Percentiles rank a stretch among this genome's conserved stretches.
These are phyloP conservation scores for Gillenia trifoliata DNA, from an alignment of 306 rosid genomes.

Conservation along the genomic window DNA sequence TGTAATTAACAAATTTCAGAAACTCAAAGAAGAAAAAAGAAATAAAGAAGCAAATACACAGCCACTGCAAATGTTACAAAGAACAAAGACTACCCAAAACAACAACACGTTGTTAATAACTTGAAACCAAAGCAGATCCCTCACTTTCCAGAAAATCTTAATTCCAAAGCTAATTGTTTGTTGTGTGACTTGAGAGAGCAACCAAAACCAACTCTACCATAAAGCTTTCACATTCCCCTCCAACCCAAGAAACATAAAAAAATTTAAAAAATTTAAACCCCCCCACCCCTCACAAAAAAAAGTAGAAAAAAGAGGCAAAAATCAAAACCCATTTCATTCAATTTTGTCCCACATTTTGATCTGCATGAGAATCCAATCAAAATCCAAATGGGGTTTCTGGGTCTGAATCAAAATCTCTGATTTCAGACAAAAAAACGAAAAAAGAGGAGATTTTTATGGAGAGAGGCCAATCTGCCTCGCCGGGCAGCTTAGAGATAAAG, in stretches of 20 bases:
- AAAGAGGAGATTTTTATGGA: conserved; percentile 27
- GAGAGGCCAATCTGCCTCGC: conserved; percentile 26
- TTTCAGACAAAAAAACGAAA: background rate
- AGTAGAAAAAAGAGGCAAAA: background rate
- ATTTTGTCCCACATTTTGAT: conserved; percentile 10
- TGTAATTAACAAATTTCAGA: background rate
- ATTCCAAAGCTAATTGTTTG: background rate
- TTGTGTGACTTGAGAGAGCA: too few relatives aligned
- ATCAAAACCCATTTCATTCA: background rate
- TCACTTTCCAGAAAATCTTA: background rate
- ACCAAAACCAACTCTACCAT: too few relatives aligned
- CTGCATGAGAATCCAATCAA: background rate
- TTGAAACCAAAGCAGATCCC: background rate
- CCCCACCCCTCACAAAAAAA: too few relatives aligned
- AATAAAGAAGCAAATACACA: too few relatives aligned
- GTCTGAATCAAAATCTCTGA: conserved; percentile 22
- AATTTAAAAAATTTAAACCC: too few relatives aligned
- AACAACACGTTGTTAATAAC: background rate
- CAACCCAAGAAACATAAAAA: background rate
- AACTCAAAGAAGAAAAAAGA: background rate
- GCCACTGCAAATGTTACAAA: too few relatives aligned
- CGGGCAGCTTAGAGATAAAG: conserved; percentile 36
- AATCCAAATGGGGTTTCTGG: conserved; percentile 11
- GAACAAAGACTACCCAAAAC: background rate
- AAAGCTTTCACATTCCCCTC: too few relatives aligned